Base-by-base conservation (phyloP, 2,329 filamentous ascomycete genomes). In the Torrubiella hemipterigena region DNA sequence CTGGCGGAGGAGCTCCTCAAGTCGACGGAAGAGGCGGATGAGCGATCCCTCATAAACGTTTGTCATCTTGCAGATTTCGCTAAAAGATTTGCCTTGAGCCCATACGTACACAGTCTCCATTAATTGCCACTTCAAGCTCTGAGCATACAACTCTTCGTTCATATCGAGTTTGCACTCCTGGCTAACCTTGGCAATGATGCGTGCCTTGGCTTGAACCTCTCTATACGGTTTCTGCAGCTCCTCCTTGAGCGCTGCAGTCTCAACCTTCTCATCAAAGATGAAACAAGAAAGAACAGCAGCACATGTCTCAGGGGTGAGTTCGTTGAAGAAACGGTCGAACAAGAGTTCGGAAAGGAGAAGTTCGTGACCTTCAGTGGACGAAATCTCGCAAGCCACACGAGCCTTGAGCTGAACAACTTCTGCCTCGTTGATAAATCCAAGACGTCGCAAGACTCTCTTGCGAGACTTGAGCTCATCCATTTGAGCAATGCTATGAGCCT, bases 41-140 rank as follows among this genome's bases (percentile, higher is more conserved):
- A 98, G 65, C 36, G 85, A 95, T 37, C 91, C 91, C 62, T 98
- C 91, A 57, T 95, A 98, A 17, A 89, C 84, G 47, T 95, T 89
- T 17, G 91, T 96, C 87, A 98, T 95, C 84, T 93, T 93, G 61
- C 89, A 96, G 39, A 98, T 95, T 45, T 94, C 78, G 1, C 82
- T 76, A 62, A 98, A 98, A 1, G 82, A 77, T 44, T 81, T 81
- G 30, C 89, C 91, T 43, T 91, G 81, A 5, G 85, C 80, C 91
- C 91, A 98, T 6, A 81, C 72, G 48, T 78, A 82, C 4, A 98
- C 87, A 21, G 94, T 91, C 50, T 95, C 89, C 89, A 98, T 96
- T 30, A 98, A 66, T 62, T 96, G 80, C 66, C 77, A 87, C 63
- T 95, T 94, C 61, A 98, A 81, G 30, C 77, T 79, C 45, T 82